A percentile compares a stretch with the other conserved stretches of the same genome.
These are phyloP conservation scores for Trypanosoma avium DNA, from an alignment of 208 protist species.

Conservation along the genomic window DNA sequence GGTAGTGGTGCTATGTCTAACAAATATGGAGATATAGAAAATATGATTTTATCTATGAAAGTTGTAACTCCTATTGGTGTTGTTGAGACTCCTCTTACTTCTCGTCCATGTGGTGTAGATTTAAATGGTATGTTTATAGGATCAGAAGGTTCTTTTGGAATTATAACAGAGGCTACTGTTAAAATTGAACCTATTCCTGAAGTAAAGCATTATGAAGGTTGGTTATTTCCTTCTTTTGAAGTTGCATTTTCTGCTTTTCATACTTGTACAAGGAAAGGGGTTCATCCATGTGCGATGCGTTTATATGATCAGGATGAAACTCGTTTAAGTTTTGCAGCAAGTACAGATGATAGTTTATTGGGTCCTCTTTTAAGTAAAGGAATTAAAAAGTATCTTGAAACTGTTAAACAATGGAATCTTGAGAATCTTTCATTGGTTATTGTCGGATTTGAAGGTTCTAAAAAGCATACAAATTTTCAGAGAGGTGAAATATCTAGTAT, in stretches of 20 bases:
- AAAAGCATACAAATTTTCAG: conserved; percentile 64
- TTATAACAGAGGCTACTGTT: conserved; percentile 92
- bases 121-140: conserved; percentile 92
- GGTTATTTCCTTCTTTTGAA: conserved; percentile 90
- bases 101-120: conserved; percentile 84
- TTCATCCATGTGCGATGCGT: conserved; percentile 85
- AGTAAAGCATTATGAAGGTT: conserved; percentile 83
- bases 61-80: conserved; percentile 92
- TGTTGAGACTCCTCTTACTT: conserved; percentile 77
- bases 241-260: conserved; percentile 80
- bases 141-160: conserved; percentile 92
- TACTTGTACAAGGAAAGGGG: conserved; percentile 77
- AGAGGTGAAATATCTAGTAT: conserved; percentile 52
- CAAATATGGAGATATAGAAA: conserved; percentile 94
- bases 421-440: conserved; percentile 75
- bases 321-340: conserved; percentile 86
- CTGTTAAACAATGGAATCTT: conserved; percentile 71
- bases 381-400: conserved; percentile 65
- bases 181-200: conserved; percentile 89
- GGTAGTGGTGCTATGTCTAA: conserved; percentile 96
- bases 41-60: conserved; percentile 92
- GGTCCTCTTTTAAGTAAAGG: conserved; percentile 55
- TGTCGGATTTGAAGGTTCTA: conserved; percentile 86
- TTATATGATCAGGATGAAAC: conserved; percentile 93
- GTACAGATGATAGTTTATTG: conserved; percentile 56